Base-by-base conservation (phyloP, 2,329 filamentous ascomycete species). In the Neonectria neomacrospora region DNA sequence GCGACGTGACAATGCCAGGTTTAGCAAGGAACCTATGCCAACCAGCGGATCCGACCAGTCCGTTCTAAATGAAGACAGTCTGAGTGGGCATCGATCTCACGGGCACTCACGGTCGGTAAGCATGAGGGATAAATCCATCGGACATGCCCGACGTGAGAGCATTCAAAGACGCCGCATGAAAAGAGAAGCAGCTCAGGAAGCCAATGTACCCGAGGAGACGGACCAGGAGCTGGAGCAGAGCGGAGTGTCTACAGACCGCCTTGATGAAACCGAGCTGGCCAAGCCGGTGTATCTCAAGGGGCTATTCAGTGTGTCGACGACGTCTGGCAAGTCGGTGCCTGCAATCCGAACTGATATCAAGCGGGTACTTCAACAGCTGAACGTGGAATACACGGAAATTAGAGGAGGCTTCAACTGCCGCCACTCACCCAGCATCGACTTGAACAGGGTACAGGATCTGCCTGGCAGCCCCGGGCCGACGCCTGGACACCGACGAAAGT, bases 241-340 rank as follows among this genome's bases (percentile, higher is more conserved):
- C 62, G 86, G 86, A 3, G 78, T 84, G 28, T 90, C 88, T 9
- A 87, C 85, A 2, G 88, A 90, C 42, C 81, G 86, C 23, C 77
- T 90, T 10, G 85, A 88, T 65, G 89, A 87, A 69, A 89, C 91
- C 5, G 93, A 96, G 69, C 87, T 95, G 64, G 90, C 95, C 56
- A 97, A 97, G 77, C 96, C 96, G 0, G 96, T 98, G 3, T 98
- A 91, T 77, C 86, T 99, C 61, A 99, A 98, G 79, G 96, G 96
- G 5, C 85, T 99, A 18, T 98, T 99, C 81, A 98, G 95, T 73
- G 96, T 98, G 57, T 96, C 93, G 4, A 99, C 96, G 0, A 99
- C 96, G 7, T 97, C 94, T 61, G 96, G 90, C 74, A 97, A 96
- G 75, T 93, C 95, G 1, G 87, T 98, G 11, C 83, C 89, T 1